Evolutionary conservation across 169 alveolate species (phyloP).

Genomic region (Sarcocystis neurona): DNA sequence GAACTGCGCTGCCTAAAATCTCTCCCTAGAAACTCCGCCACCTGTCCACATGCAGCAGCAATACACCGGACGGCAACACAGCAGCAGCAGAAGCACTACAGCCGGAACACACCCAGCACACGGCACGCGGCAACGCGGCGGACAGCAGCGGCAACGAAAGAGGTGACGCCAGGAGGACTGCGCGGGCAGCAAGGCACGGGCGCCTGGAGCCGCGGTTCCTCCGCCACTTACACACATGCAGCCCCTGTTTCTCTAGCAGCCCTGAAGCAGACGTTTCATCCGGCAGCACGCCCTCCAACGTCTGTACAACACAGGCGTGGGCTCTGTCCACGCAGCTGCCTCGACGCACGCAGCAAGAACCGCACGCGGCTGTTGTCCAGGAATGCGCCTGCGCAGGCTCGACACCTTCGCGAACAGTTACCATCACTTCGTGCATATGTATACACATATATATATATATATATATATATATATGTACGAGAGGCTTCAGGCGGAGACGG

Average conservation of each 20-base stretch:
- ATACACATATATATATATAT: background rate
- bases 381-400: background rate
- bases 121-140: background rate
- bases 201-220: no score
- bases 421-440: background rate
- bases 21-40: conserved; percentile 34
- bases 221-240: no score
- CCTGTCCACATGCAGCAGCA: conserved; percentile 31
- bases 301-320: no score
- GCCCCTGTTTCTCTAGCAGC: no score
- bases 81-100: background rate
- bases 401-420: background rate
- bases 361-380: background rate
- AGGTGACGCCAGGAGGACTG: no score
- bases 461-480: background rate
- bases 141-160: background rate
- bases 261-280: no score
- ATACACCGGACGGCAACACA: background rate
- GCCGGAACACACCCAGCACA: background rate
- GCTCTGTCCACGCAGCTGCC: no score
- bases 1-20: conserved; percentile 26
- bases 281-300: no score
- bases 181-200: no score
- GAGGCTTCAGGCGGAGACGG: no score
- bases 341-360: background rate